Conservation (phyloP, 495 filamentous ascomycete species). For the Penicillium pancosmium region DNA sequence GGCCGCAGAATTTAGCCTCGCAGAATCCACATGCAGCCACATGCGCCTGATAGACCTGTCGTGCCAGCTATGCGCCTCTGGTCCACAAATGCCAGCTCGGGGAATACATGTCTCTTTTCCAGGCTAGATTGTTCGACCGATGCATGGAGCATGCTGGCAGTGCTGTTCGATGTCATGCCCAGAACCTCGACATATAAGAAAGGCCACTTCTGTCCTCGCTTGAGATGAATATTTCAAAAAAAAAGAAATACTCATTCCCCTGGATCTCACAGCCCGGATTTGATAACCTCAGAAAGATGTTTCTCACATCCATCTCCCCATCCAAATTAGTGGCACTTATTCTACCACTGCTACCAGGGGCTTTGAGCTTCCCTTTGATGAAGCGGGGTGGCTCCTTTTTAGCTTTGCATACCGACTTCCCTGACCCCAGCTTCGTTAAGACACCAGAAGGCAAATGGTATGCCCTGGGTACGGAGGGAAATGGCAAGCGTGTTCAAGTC, state of each 20-base stretch:
- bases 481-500: conserved; percentile 38
- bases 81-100: neutral
- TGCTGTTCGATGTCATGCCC: neutral
- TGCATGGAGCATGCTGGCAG: neutral
- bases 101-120: conserved; percentile 5
- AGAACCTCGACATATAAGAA: conserved; percentile 11
- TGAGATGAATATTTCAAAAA: neutral
- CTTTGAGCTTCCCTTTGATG: conserved; percentile 18
- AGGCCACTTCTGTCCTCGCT: neutral
- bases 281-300: neutral
- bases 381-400: conserved; percentile 30
- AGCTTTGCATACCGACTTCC: conserved; percentile 38
- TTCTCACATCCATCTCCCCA: conserved; percentile 2
- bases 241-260: neutral
- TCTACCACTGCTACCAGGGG: conserved; percentile 16
- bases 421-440: conserved; percentile 41
- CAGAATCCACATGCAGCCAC: conserved; percentile 1
- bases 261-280: neutral
- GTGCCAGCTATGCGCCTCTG: conserved; percentile 13
- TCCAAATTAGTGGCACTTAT: conserved; percentile 13
- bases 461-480: conserved; percentile 44
- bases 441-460: conserved; percentile 38
- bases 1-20: conserved; percentile 5
- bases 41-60: conserved; percentile 15
- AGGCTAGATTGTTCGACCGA: neutral